Conservation (phyloP, 192 early-diverging fungal species). For the Chytriomyces hyalinus region DNA sequence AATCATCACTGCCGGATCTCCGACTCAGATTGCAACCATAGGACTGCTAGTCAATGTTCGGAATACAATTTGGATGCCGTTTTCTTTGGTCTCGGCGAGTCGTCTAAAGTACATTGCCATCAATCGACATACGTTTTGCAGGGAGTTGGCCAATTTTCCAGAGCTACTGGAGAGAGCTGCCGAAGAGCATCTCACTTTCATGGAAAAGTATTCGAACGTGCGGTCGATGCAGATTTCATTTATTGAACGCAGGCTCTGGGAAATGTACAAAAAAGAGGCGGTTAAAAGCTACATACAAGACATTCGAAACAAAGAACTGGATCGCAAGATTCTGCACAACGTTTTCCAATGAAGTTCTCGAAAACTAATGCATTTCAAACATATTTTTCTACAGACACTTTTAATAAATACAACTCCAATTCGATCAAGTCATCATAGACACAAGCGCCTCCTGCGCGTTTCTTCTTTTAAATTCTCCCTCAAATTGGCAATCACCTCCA, state of each 20-base stretch:
- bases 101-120: constrained; percentile 4
- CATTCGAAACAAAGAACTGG: not conserved
- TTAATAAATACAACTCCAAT: no score
- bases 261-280: not conserved
- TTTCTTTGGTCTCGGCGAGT: not conserved
- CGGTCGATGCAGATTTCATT: not conserved
- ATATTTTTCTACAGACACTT: no score
- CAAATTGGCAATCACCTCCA: not conserved
- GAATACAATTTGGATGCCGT: not conserved
- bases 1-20: not conserved
- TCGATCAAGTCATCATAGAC: no score
- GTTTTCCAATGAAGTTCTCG: not conserved
- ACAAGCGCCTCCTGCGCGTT: no score
- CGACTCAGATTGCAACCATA: constrained; percentile 5
- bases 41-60: not conserved
- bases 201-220: not conserved
- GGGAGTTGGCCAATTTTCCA: constrained; percentile 9
- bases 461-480: not conserved
- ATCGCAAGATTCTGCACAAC: not conserved
- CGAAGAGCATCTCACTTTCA: not conserved
- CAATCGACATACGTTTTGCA: constrained; percentile 12
- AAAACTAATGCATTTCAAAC: not conserved
- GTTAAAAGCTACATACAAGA: not conserved
- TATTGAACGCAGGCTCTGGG: not conserved
- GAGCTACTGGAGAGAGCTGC: constrained; percentile 3